These are phyloP conservation scores for Heliosperma pusillum DNA, from an alignment of 148 eudicot species.

Conservation along the genomic window DNA sequence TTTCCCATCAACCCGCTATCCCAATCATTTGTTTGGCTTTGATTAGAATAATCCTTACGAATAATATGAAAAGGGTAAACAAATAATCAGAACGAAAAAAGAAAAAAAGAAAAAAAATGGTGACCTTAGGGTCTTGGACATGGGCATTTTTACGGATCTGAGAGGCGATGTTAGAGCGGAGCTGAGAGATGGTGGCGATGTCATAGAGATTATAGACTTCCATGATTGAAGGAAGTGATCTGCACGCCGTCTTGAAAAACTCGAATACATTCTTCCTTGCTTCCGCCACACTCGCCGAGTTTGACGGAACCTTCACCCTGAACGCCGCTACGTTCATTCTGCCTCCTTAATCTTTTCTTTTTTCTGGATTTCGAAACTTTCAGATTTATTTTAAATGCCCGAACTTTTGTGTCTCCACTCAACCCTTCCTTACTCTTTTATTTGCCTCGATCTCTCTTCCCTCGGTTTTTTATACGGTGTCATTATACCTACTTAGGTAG, in stretches of 20 bases:
- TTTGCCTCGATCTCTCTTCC: too few species aligned
- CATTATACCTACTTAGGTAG: too few species aligned
- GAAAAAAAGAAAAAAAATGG: neutral
- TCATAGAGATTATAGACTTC: slow-evolving; percentile 81
- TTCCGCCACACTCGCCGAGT: slow-evolving; percentile 64
- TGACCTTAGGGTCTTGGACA: slow-evolving; percentile 70
- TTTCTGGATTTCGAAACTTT: too few species aligned
- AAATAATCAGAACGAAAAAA: neutral
- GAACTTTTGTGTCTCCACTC: too few species aligned
- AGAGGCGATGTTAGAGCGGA: slow-evolving; percentile 69
- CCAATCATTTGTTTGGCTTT: too few species aligned
- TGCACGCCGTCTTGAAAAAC: slow-evolving; percentile 69
- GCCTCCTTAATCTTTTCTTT: too few species aligned
- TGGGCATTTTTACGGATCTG: slow-evolving; percentile 76
- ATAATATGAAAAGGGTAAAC: neutral
- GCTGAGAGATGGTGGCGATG: slow-evolving; percentile 56
- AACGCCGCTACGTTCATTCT: slow-evolving; percentile 3
- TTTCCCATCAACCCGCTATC: too few species aligned
- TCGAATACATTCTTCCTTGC: slow-evolving; percentile 62
- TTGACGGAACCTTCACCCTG: slow-evolving; percentile 57
- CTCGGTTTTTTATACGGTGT: too few species aligned
- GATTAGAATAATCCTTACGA: too few species aligned
- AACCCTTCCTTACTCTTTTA: too few species aligned
- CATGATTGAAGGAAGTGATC: slow-evolving; percentile 78
- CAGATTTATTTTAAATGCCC: too few species aligned